phyloP scores from a whole-genome alignment of 2,329 filamentous ascomycete species.

The Aspergillus pseudoglaucus region DNA sequence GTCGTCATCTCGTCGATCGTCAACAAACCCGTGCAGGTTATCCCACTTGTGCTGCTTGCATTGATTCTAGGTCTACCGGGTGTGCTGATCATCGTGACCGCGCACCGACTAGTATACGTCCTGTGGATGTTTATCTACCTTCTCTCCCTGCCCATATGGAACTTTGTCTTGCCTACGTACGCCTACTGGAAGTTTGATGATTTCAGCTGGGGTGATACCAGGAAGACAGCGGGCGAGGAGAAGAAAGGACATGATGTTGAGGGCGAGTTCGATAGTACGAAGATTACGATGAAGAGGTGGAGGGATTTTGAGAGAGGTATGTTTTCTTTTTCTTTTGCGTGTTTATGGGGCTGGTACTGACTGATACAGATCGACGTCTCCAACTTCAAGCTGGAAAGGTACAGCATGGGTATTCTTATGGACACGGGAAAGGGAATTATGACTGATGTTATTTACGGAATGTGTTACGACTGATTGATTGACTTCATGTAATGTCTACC shows the following conservation, averaged over 20 bases:
- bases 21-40: slow-evolving; percentile 68
- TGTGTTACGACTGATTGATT: neutral
- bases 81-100: slow-evolving; percentile 84
- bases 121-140: slow-evolving; percentile 97
- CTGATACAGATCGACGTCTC: slow-evolving; percentile 31
- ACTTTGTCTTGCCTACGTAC: slow-evolving; percentile 88
- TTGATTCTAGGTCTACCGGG: slow-evolving; percentile 92
- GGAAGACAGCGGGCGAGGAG: slow-evolving; percentile 88
- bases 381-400: slow-evolving; percentile 19
- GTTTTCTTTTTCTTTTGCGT: slow-evolving; percentile 5
- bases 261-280: slow-evolving; percentile 95
- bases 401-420: slow-evolving; percentile 29
- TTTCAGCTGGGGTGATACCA: slow-evolving; percentile 97
- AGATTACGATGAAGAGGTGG: slow-evolving; percentile 99
- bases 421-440: slow-evolving; percentile 34
- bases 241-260: slow-evolving; percentile 79
- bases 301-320: slow-evolving; percentile 82
- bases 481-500: neutral
- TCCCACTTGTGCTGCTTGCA: slow-evolving; percentile 80
- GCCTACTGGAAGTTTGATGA: slow-evolving; percentile 99
- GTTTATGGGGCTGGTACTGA: slow-evolving; percentile 3
- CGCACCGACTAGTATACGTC: slow-evolving; percentile 86
- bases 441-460: neutral
- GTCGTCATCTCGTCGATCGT: slow-evolving; percentile 85
- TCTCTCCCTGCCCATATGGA: slow-evolving; percentile 89